Base-by-base conservation (phyloP, 306 rosid species). In the Crataegus laevigata region DNA sequence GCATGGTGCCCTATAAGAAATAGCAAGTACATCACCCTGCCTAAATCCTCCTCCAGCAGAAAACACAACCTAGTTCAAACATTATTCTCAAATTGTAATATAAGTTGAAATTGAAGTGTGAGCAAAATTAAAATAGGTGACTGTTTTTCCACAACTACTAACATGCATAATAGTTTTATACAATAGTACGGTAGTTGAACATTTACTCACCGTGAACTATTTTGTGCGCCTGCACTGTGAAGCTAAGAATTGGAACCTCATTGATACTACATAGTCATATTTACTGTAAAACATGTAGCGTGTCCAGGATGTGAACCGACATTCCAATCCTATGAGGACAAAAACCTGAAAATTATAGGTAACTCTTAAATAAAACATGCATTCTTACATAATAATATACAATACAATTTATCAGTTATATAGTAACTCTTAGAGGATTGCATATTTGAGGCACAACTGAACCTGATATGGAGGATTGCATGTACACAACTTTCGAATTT, bases 221-320 rank as follows among this genome's bases (percentile, higher is more conserved):
- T 96, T 97, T 18, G 83, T 97, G 57, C 94, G 89, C 84, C 92
- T 84, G 58, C 78, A 87, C 60, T 92, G 90, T 15, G 96, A 80
- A 43, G 97, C 97, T 84, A 96, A 82, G 93, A 88, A 96, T 68
- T 69, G 85, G 84, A 89, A 82, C 73, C 99, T 88, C 98, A 96
- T 84, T 68, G 84, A 78, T 66, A 97, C 90, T 52, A 90, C 60
- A 66, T 79, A 75, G 70, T 77, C 88, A 78, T 92, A 92, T 84
- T 92, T 96, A 82, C 88, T 96, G 90, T 85, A 96, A 19, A 96
- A 84, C 77, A 92, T 55, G 84, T 58, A 90, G 72, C 98, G 90
- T 80, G 74, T 88, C 97, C 98, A 92, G 77, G 78, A 40, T 38
- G 98, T 92, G 86, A 96, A 90, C 85, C 88, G 66, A 80, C 92